Base-by-base conservation (phyloP, 2,329 filamentous ascomycete genomes). In the Penicillium crustosum region DNA sequence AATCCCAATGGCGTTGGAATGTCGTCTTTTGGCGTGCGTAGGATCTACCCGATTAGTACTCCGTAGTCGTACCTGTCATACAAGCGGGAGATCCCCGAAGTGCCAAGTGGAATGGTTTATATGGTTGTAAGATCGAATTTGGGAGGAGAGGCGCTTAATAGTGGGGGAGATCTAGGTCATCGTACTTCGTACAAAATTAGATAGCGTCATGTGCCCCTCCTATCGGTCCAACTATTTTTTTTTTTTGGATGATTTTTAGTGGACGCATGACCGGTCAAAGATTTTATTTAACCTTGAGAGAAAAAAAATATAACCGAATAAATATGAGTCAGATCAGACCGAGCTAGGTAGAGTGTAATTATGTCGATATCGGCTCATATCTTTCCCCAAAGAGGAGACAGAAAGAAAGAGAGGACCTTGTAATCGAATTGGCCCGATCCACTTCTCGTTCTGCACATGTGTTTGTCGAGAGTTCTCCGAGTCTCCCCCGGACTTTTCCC, bases 391-490 rank as follows among this genome's bases (percentile, higher is more conserved):
- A 42, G 17, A 8, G 23, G 19, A 21, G 21, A 33, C 4, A 25
- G 21, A 23, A 2, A 25, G 25, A 25, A 6, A 25, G 4, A 43
- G 41, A 27, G 42, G 42, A 44, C 42, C 42, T 27, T 49, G 48
- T 36, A 27, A 38, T 31, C 15, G 27, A 35, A 35, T 47, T 59
- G 49, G 44, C 27, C 27, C 17, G 55, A 49, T 47, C 49, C 45
- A 33, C 45, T 38, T 39, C 21, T 33, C 17, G 23, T 7, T 29
- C 19, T 51, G 42, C 48, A 53, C 23, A 53, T 43, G 44, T 47
- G 43, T 23, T 19, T 27, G 49, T 61, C 64, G 65, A 67, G 56
- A 62, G 60, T 66, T 67, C 62, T 62, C 65, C 64, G 63, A 67
- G 58, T 61, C 56, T 63, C 49, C 56, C 58, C 65, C 63, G 65